phyloP scores from a whole-genome alignment of 78 protist species.

The Dictyostelium brefeldianum region DNA sequence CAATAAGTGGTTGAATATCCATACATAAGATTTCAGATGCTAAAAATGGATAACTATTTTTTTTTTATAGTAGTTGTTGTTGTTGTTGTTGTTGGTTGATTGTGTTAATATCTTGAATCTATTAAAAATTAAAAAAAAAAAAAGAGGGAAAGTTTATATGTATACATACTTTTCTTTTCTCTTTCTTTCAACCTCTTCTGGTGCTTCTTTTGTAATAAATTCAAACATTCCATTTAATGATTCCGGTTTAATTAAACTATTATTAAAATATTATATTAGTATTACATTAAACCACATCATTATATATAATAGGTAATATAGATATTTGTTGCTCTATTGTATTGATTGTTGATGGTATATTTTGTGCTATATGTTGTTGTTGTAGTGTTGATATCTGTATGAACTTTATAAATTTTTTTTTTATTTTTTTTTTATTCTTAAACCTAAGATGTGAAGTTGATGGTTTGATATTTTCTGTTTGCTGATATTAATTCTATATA shows the following conservation, averaged over 20 bases:
- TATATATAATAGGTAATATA: not conserved
- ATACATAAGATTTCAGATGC: constrained; percentile 82
- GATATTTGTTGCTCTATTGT: not conserved
- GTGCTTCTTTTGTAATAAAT: constrained; percentile 70
- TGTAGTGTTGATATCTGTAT: no score
- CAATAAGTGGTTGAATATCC: constrained; percentile 75
- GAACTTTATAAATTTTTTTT: not conserved
- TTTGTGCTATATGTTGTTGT: no score
- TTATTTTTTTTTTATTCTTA: not conserved
- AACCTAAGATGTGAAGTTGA: not conserved
- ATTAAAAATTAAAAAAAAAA: not conserved
- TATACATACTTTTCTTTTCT: constrained; percentile 61
- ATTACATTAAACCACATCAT: no score
- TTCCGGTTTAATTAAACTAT: constrained; percentile 78
- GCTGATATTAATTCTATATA: not conserved
- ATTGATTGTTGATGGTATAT: no score
- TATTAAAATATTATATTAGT: not conserved
- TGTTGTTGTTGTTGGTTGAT: not conserved
- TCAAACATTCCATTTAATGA: constrained; percentile 55
- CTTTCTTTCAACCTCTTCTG: constrained; percentile 80
- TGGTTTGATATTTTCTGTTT: no score
- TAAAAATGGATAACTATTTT: constrained; percentile 55
- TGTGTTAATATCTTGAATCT: not conserved
- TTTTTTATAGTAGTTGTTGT: not conserved
- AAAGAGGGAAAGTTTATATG: not conserved